These are phyloP conservation scores for Pulveroboletus frians DNA, from an alignment of 768 basidiomycete species.

Conservation along the genomic window DNA sequence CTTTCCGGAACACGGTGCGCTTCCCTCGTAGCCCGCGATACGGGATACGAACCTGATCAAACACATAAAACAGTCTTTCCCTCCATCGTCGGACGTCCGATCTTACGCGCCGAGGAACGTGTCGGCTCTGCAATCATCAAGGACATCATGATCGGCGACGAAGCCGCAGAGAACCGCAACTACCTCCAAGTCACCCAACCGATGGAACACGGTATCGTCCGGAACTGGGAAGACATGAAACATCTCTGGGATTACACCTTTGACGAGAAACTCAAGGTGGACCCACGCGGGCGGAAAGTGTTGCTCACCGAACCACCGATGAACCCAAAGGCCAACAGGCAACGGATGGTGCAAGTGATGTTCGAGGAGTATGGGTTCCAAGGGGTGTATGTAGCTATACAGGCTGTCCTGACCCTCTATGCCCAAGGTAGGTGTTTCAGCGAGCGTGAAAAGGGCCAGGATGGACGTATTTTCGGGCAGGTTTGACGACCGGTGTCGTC, in stretches of 20 bases:
- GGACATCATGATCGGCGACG: slow-evolving; percentile 98
- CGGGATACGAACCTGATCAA: background rate
- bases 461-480: slow-evolving; percentile 37
- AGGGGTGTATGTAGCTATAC: slow-evolving; percentile 95
- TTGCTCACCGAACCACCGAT: slow-evolving; percentile 97
- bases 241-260: slow-evolving; percentile 99
- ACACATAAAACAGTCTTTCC: slow-evolving; percentile 67
- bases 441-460: background rate
- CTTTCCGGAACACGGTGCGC: slow-evolving; percentile 87
- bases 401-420: slow-evolving; percentile 96
- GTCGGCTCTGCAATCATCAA: slow-evolving; percentile 82
- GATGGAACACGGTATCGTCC: slow-evolving; percentile 98
- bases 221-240: slow-evolving; percentile 99
- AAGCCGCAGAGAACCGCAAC: slow-evolving; percentile 89
- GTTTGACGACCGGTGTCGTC: slow-evolving; percentile 96
- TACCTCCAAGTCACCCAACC: slow-evolving; percentile 97
- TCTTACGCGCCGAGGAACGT: slow-evolving; percentile 95
- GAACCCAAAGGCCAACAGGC: slow-evolving; percentile 93
- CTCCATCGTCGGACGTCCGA: slow-evolving; percentile 94
- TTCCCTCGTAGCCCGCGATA: background rate
- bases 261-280: slow-evolving; percentile 86
- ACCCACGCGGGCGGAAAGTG: slow-evolving; percentile 83
- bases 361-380: slow-evolving; percentile 98
- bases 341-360: slow-evolving; percentile 97
- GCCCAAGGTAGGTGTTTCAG: slow-evolving; percentile 75